Percentiles rank a stretch among this genome's conserved stretches.
Evolutionary conservation across 2,329 filamentous ascomycete genomes (phyloP).

Genomic region (Trichoderma koningiopsis): DNA sequence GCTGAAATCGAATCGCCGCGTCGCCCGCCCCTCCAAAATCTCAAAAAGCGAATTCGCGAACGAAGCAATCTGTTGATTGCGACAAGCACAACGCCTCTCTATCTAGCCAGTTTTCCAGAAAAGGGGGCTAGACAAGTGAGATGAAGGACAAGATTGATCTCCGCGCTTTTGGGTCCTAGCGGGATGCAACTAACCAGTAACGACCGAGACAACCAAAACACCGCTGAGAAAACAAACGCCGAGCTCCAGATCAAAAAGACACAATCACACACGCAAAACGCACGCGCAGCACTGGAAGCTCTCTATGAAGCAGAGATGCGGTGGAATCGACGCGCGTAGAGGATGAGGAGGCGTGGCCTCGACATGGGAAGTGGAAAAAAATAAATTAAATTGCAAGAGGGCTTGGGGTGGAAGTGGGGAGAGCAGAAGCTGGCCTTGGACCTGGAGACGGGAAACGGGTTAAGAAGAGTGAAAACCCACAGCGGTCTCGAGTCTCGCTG

Average conservation of each 20-base stretch:
- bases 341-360: conserved; percentile 19
- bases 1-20: background rate
- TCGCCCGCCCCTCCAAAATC: background rate
- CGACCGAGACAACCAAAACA: conserved; percentile 17
- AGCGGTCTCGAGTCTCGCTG: background rate
- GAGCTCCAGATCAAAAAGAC: conserved; percentile 30
- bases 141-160: conserved; percentile 10
- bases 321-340: conserved; percentile 7
- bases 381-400: conserved; percentile 2
- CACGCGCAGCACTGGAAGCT: conserved; percentile 5
- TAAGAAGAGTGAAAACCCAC: background rate
- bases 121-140: conserved; percentile 11
- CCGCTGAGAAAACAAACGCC: conserved; percentile 33
- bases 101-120: background rate
- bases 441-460: background rate
- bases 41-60: background rate
- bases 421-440: background rate
- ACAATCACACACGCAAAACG: background rate
- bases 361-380: conserved; percentile 11
- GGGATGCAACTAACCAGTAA: conserved; percentile 21
- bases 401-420: conserved; percentile 10
- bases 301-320: background rate
- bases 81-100: conserved; percentile 1
- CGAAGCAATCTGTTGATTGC: conserved; percentile 1
- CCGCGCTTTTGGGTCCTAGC: conserved; percentile 1